Conservation (phyloP, 2,329 filamentous ascomycete species). For the Diplodia sapinea region DNA sequence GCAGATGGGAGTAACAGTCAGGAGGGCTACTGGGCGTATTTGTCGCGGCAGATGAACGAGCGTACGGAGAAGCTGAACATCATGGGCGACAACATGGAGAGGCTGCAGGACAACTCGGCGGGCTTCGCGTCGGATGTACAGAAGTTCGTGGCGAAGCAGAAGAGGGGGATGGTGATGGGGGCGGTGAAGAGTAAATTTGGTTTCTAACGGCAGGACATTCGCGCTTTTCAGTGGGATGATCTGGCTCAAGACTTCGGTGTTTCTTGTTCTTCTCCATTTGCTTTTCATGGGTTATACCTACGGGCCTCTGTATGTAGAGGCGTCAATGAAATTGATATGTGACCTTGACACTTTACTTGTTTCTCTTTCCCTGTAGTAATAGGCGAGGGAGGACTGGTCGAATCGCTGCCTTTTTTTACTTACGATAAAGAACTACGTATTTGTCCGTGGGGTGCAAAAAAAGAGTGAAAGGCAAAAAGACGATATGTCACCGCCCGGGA, state of each 20-base stretch:
- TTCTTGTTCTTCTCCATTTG: neutral
- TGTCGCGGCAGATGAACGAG: slow-evolving; percentile 86
- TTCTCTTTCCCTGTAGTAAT: neutral
- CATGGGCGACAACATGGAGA: slow-evolving; percentile 84
- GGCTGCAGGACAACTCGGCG: slow-evolving; percentile 77
- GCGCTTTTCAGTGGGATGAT: neutral
- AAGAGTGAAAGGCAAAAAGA: too few relatives aligned
- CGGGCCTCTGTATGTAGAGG: neutral
- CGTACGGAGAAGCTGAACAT: slow-evolving; percentile 85
- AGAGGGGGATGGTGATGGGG: slow-evolving; percentile 80
- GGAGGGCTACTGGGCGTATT: slow-evolving; percentile 76
- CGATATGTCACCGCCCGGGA: too few relatives aligned
- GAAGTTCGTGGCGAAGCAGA: slow-evolving; percentile 86
- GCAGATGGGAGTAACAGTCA: slow-evolving; percentile 34
- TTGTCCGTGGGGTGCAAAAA: neutral
- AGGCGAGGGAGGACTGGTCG: neutral
- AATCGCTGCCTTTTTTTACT: neutral
- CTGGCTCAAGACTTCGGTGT: neutral
- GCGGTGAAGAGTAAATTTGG: slow-evolving; percentile 36
- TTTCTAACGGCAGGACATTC: neutral
- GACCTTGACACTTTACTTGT: neutral
- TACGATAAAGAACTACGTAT: neutral
- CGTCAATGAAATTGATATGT: neutral
- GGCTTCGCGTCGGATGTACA: slow-evolving; percentile 87
- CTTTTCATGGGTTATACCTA: neutral